Evolutionary conservation across 31 red algal genomes (phyloP), one percentile per base, ranked within the genome.

Genomic region (Pterothamnion heteromorphum): DNA sequence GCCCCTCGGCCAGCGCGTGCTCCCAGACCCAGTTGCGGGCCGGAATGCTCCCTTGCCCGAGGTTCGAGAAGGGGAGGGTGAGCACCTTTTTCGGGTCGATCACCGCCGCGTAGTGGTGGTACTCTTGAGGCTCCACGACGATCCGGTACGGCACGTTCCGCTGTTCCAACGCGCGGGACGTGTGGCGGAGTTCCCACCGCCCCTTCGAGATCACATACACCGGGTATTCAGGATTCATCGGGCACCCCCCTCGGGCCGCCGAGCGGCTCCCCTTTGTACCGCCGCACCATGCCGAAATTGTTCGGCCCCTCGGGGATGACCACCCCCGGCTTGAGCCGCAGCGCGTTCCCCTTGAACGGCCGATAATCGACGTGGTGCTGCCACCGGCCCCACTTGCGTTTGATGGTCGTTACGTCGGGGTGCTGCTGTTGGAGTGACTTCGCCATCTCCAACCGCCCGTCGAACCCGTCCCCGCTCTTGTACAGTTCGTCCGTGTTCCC

Each of bases 361-460:
- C 72, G 72, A 33, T 78, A 78, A 33, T 78, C 72, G 31, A 78
- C 72, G 72, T 78, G 72, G 72, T 78, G 72, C 28, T 78, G 72
- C 72, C 72, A 78, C 31, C 72, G 26, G 72, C 72, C 31, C 28
- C 26, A 78, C 26, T 33, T 28, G 28, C 72, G 31, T 78, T 32
- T 33, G 28, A 78, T 33, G 26, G 26, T 78, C 28, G 72, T 33
- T 33, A 78, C 72, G 72, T 78, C 72, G 72, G 72, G 72, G 72
- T 78, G 72, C 28, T 32, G 72, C 28, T 78, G 28, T 78, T 41
- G 38, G 38, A 41, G 38, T 41, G 38, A 41, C 38, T 41, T 41
- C 38, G 72, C 72, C 31, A 78, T 33, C 72, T 32, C 31, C 72
- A 32, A 33, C 28, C 72, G 26, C 72, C 31, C 31, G 72, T 78